Evolutionary conservation across 2,329 filamentous ascomycete genomes (phyloP).

Genomic region (Colletotrichum orchidophilum): DNA sequence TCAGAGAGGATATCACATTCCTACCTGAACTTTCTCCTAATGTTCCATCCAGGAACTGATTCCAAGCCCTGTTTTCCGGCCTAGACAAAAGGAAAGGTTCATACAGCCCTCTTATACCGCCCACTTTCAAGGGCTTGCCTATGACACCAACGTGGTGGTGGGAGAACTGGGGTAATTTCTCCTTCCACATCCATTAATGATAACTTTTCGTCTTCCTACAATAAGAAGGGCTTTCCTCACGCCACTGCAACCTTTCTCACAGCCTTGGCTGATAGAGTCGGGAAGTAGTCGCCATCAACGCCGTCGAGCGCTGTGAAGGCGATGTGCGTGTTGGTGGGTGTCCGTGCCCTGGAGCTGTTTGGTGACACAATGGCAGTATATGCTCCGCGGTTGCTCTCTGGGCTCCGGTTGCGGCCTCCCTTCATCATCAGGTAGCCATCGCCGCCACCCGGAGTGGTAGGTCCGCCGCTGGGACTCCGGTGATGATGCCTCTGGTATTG

Average conservation of each 20-base stretch:
- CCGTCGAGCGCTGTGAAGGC: conserved; percentile 42
- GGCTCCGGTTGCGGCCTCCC: conserved; percentile 46
- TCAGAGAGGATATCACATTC: not conserved
- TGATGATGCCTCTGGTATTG: conserved; percentile 51
- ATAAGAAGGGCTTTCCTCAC: not conserved
- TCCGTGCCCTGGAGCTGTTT: conserved; percentile 60
- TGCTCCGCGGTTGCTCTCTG: conserved; percentile 40
- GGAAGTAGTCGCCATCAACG: conserved; percentile 54
- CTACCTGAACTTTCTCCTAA: not conserved
- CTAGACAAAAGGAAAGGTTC: conserved; percentile 16
- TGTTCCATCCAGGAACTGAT: not conserved
- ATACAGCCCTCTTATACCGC: conserved; percentile 26
- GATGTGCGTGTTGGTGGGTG: conserved; percentile 49
- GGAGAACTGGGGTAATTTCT: not conserved
- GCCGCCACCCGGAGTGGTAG: conserved; percentile 50
- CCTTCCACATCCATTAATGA: not conserved
- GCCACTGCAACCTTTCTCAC: conserved; percentile 40
- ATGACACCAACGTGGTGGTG: not conserved
- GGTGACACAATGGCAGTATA: conserved; percentile 44
- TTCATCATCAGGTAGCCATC: conserved; percentile 56
- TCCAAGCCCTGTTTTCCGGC: not conserved
- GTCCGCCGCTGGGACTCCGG: conserved; percentile 51
- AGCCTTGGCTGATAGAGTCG: conserved; percentile 44
- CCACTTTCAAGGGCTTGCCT: conserved; percentile 10
- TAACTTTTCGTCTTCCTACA: not conserved